Base-by-base conservation (phyloP, 2,329 filamentous ascomycete species). In the Colletotrichum truncatum region DNA sequence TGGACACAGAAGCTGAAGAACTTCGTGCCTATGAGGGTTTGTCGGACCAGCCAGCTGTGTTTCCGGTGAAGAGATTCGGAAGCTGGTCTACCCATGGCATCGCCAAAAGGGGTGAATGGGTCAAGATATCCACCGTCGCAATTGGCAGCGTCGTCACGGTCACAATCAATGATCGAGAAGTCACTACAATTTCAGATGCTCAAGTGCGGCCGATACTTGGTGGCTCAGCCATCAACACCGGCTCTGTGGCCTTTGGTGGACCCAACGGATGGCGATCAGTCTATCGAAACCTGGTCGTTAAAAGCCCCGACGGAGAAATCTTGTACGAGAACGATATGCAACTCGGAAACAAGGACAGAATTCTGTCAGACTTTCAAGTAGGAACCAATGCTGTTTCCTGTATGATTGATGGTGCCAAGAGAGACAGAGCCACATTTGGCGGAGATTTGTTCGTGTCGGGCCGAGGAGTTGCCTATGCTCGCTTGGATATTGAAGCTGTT, bases 381-480 rank as follows among this genome's bases (percentile, higher is more conserved):
- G 64, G 64, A 4, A 52, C 64, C 1, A 66, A 66, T 14, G 28
- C 38, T 9, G 39, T 63, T 8, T 32, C 64, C 7, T 63, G 64
- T 52, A 66, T 62, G 25, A 28, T 66, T 6, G 64, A 66, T 25
- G 64, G 64, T 3, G 58, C 64, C 14, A 63, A 66, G 18, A 26
- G 64, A 32, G 64, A 66, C 36, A 43, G 64, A n/a, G 52, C 58
- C 4, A 57, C 51, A 4, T 66, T 63, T 16, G 64, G 64, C 1
- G 64, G 64, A 4, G 64, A 66, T 14, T 9, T 66, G 4, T 66
- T 62, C 23, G 63, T 63, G 6, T 62, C 53, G n/a, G 63, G 63
- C 4, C 63, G 57, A 3, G 59, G 45, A 8, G 58, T 54, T 9
- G 64, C 64, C 4, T 66, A 66, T 18, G 45, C 52, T 5, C 54